Base-by-base conservation (phyloP, 2,329 filamentous ascomycete species). In the Chrysoporthe deuterocubensis region DNA sequence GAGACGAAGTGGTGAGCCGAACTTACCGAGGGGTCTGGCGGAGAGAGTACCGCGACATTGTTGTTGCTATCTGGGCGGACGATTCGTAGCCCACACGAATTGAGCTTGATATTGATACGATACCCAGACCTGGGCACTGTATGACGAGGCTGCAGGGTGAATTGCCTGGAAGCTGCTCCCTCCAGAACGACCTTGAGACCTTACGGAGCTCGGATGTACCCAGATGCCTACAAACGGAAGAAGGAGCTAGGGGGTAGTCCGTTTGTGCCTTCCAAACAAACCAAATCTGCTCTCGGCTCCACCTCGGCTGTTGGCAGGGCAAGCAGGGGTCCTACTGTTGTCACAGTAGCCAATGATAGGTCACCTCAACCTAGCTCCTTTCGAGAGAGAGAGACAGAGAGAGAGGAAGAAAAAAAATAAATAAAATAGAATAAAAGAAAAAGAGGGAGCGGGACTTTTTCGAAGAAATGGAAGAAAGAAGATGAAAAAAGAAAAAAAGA, bases 271-370 rank as follows among this genome's bases (percentile, higher is more conserved):
- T 34, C 50, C 50, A 54, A 54, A 60, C 42, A 26, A 42, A 43
- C 26, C 40, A 26, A 60, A 60, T 60, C 40, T 44, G 57, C 37
- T 60, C 40, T 4, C 40, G 57, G 57, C 37, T 43, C 57, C 57
- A 60, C 57, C 40, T 60, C 57, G 57, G 57, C 57, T 60, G 57
- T 60, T 60, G 57, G 57, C 57, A 14, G 57, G 56, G 56, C 56
- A 42, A 58, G 34, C 32, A 42, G 56, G 56, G 56, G 40, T 58
- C 8, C 14, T 37, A 9, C 32, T 8, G 54, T 18, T 57, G 54
- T 40, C 14, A 9, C 32, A 9, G 37, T 26, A 40, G 46, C 48
- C 21, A 52, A 21, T 52, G n/a, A 14, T 26, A 21, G 48, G 8
- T 50, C n/a, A 50, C n/a, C n/a, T 21, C 48, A 50, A 50, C 8